Conservation (phyloP, 768 basidiomycete genomes). For the Lactifluus volemus region DNA sequence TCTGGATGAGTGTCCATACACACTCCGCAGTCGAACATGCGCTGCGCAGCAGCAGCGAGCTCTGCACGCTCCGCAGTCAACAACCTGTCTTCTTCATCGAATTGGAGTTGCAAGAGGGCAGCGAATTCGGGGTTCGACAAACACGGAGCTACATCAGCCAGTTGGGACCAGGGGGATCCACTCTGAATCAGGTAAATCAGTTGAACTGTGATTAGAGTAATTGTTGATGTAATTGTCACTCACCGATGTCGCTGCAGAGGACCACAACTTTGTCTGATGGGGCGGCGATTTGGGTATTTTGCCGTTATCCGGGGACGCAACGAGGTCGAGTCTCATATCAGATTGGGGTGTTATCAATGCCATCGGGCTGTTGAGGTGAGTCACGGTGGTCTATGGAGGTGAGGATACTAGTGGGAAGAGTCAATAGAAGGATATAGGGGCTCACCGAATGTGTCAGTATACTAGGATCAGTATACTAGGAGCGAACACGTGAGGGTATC, state of each 20-base stretch:
- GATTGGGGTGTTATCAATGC: neutral
- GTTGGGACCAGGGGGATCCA: neutral
- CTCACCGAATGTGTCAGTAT: neutral
- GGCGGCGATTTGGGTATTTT: neutral
- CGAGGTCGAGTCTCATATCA: neutral
- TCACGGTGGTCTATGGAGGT: neutral
- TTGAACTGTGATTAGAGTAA: neutral
- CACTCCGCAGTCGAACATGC: slow-evolving; percentile 41
- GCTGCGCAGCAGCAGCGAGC: neutral
- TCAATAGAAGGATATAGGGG: neutral
- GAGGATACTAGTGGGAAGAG: neutral
- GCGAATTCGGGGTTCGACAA: neutral
- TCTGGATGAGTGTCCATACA: slow-evolving; percentile 44
- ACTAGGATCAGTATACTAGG: too few relatives aligned
- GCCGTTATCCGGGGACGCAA: neutral
- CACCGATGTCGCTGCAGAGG: neutral
- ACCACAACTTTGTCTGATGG: neutral
- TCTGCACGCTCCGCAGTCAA: slow-evolving; percentile 2
- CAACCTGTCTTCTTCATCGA: slow-evolving; percentile 9
- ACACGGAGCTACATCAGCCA: neutral
- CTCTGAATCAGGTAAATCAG: neutral
- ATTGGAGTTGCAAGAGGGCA: slow-evolving; percentile 4
- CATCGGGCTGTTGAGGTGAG: neutral
- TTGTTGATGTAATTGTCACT: neutral
- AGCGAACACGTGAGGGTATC: neutral